Percentiles rank a stretch among this genome's conserved stretches.
These are phyloP conservation scores for Rhytidhysteron rufulum DNA, from an alignment of 2,329 filamentous ascomycete species.

Conservation along the genomic window DNA sequence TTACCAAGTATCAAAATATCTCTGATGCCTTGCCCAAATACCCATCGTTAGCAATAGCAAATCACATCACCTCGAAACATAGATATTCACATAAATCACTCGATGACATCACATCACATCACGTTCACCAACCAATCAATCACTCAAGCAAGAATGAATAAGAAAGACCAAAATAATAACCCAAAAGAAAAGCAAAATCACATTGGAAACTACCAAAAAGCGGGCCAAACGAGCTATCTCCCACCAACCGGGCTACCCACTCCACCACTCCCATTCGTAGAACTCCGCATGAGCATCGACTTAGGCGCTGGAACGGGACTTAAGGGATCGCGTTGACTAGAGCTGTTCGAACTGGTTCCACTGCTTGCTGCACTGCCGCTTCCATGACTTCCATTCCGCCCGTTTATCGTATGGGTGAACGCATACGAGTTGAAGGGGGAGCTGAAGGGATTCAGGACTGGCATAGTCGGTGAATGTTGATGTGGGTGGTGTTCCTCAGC, in stretches of 20 bases:
- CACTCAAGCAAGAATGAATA: not conserved
- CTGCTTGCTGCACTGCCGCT: slow-evolving; percentile 46
- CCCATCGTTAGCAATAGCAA: no score
- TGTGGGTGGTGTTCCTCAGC: slow-evolving; percentile 30
- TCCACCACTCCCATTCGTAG: slow-evolving; percentile 25
- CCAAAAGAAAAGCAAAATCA: slow-evolving; percentile 2
- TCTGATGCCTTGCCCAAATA: no score
- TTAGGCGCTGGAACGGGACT: slow-evolving; percentile 32
- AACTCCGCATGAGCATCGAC: slow-evolving; percentile 29
- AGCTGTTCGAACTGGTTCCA: slow-evolving; percentile 34
- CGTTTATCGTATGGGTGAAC: slow-evolving; percentile 24
- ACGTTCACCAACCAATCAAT: no score
- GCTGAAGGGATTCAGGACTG: slow-evolving; percentile 33
- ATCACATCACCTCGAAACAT: no score
- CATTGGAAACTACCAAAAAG: not conserved
- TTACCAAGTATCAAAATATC: no score
- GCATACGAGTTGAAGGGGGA: slow-evolving; percentile 38
- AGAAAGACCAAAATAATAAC: not conserved
- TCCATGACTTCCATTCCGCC: slow-evolving; percentile 43
- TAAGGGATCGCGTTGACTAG: slow-evolving; percentile 36
- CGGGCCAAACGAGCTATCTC: not conserved
- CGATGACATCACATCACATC: no score
- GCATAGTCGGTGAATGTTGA: slow-evolving; percentile 15
- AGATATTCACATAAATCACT: no score
- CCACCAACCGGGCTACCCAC: not conserved